Conservation (phyloP, 2,329 filamentous ascomycete species). For the Purpureocillium takamizusanense region DNA sequence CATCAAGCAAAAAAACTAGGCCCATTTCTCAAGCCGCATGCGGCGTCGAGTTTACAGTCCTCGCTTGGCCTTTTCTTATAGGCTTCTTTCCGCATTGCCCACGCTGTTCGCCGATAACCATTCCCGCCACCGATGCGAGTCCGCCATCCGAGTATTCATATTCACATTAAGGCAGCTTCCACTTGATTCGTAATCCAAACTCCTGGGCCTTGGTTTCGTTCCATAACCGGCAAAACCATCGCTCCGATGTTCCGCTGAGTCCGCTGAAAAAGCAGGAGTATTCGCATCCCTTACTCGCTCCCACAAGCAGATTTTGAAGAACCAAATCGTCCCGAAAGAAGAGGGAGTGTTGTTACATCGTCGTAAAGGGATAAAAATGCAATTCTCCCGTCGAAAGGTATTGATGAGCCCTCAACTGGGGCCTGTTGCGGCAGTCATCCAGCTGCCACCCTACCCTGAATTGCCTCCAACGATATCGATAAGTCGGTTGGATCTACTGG, state of each 20-base stretch:
- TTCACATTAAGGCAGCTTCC: slow-evolving; percentile 9
- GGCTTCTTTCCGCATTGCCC: background rate
- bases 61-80: no score
- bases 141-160: slow-evolving; percentile 6
- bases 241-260: slow-evolving; percentile 9
- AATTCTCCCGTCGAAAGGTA: no score
- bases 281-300: background rate
- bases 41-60: no score
- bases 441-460: no score
- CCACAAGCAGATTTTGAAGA: slow-evolving; percentile 4
- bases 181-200: slow-evolving; percentile 13
- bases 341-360: slow-evolving; percentile 19
- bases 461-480: no score
- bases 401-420: no score
- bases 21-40: no score
- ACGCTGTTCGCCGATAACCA: background rate
- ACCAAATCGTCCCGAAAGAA: slow-evolving; percentile 4
- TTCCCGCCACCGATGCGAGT: background rate
- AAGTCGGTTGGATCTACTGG: slow-evolving; percentile 14
- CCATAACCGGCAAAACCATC: slow-evolving; percentile 6
- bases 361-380: slow-evolving; percentile 5
- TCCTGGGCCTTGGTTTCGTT: slow-evolving; percentile 8
- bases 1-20: background rate
- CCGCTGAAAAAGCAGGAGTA: slow-evolving; percentile 2
- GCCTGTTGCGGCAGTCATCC: no score